phyloP scores from a whole-genome alignment of 371 early-diverging fungal species.

The Dentiscutata heterogama region DNA sequence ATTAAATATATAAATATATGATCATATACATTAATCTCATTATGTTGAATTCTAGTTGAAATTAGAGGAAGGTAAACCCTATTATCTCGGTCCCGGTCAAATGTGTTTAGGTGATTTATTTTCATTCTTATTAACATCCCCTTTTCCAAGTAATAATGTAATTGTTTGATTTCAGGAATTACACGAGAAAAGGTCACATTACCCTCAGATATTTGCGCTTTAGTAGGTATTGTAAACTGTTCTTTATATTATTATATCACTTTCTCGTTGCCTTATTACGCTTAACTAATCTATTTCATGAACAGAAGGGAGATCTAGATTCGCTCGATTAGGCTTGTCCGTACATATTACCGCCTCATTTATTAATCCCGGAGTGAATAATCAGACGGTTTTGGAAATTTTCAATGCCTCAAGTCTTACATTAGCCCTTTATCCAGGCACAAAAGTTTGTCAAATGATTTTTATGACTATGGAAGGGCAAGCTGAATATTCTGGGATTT shows the following conservation, averaged over 20 bases:
- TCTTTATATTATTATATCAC: neutral
- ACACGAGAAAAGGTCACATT: conserved; percentile 27
- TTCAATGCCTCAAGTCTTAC: conserved; percentile 49
- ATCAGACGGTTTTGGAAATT: conserved; percentile 49
- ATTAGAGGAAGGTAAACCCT: conserved; percentile 31
- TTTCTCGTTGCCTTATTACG: neutral
- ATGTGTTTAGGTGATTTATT: conserved; percentile 42
- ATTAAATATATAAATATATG: neutral
- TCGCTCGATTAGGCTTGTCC: conserved; percentile 47
- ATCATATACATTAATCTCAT: too few relatives aligned
- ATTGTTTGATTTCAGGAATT: conserved; percentile 13
- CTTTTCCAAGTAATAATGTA: neutral
- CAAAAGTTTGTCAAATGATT: conserved; percentile 51
- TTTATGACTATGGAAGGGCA: conserved; percentile 47
- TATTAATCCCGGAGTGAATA: conserved; percentile 47
- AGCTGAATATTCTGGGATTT: conserved; percentile 36
- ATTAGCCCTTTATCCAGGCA: conserved; percentile 48
- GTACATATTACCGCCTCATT: conserved; percentile 50
- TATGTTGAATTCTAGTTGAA: conserved; percentile 5
- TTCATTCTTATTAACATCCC: neutral
- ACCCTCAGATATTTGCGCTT: conserved; percentile 34
- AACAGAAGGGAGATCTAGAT: conserved; percentile 49
- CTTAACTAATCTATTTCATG: too few relatives aligned
- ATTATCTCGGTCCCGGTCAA: conserved; percentile 41
- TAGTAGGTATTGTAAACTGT: conserved; percentile 26